Conservation (phyloP, 305 asterid species). For the Ruellia speciosa region DNA sequence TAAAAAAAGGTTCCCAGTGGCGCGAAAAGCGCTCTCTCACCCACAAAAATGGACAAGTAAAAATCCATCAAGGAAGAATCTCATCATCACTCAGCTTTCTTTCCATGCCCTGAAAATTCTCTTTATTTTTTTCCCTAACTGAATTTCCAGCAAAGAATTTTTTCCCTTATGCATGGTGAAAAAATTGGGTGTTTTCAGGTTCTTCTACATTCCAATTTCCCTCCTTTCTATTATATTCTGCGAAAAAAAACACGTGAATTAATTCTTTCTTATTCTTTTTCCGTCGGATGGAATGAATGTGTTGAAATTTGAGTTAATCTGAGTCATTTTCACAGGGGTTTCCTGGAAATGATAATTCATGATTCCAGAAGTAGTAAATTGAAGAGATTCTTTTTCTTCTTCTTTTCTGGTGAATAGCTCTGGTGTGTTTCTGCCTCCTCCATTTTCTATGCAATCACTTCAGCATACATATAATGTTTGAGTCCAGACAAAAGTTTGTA, state of each 20-base stretch:
- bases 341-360: conserved; percentile 13
- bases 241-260: not conserved
- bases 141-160: conserved; percentile 8
- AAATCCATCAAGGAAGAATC: not conserved
- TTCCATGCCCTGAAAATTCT: conserved; percentile 12
- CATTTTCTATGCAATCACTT: conserved; percentile 29
- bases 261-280: too few relatives aligned
- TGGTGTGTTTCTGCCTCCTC: conserved; percentile 9
- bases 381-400: conserved; percentile 19
- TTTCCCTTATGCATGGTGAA: conserved; percentile 20
- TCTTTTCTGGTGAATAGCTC: conserved; percentile 22
- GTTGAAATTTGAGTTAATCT: not conserved
- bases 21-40: conserved; percentile 36
- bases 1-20: conserved; percentile 6
- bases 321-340: conserved; percentile 16
- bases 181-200: conserved; percentile 13
- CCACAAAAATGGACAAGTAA: conserved; percentile 11
- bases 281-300: too few relatives aligned
- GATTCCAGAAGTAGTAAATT: conserved; percentile 28
- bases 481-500: conserved; percentile 42
- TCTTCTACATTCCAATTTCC: not conserved
- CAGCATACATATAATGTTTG: conserved; percentile 37
- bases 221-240: conserved; percentile 2
- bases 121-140: not conserved
- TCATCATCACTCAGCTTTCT: not conserved